phyloP scores from a whole-genome alignment of 2,329 filamentous ascomycete genomes.

The Tolypocladium tropicale region DNA sequence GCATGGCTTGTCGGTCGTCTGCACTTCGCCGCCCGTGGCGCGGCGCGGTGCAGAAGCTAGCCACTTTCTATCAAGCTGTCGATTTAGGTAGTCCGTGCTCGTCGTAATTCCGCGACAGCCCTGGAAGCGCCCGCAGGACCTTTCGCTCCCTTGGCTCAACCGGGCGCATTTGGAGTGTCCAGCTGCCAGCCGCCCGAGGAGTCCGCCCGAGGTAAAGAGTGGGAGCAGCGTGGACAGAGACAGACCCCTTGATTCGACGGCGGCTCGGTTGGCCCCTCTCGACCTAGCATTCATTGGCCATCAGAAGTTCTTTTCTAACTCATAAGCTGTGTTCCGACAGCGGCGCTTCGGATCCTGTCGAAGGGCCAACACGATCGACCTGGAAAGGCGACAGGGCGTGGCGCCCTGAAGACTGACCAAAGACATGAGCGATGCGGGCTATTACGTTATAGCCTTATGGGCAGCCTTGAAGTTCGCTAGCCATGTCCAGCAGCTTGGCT shows the following conservation, averaged over 20 bases:
- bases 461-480: neutral
- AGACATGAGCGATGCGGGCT: neutral
- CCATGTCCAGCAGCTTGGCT: neutral
- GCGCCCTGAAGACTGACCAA: neutral
- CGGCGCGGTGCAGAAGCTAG: neutral
- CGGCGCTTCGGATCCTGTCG: neutral
- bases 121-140: neutral
- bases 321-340: neutral
- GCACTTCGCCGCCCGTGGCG: neutral
- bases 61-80: neutral
- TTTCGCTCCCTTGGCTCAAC: neutral
- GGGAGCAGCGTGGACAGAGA: neutral
- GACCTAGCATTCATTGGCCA: too few species aligned
- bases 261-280: too few species aligned
- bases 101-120: neutral
- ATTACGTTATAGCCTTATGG: too few species aligned
- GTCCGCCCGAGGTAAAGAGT: neutral
- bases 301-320: too few species aligned
- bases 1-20: neutral
- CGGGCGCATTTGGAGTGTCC: neutral
- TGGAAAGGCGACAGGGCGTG: neutral
- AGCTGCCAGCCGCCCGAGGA: neutral
- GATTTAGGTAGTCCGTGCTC: neutral
- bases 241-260: neutral
- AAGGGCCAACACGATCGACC: neutral